Evolutionary conservation across 805 yeast genomes (phyloP).

Genomic region (Cyberlindnera maritima): DNA sequence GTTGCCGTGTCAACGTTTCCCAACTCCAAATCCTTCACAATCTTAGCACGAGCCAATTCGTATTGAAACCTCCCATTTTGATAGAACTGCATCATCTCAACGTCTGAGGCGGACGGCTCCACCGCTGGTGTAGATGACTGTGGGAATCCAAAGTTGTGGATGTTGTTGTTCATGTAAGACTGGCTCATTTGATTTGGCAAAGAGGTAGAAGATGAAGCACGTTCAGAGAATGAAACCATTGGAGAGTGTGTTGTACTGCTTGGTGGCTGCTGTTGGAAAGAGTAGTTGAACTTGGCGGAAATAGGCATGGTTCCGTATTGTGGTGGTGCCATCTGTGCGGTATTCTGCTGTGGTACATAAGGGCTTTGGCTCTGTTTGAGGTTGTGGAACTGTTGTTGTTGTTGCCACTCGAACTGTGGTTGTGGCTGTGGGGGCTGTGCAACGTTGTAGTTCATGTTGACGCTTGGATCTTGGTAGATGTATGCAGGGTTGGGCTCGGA

Average conservation of each 20-base stretch:
- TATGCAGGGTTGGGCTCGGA: not conserved
- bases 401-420: slow-evolving; percentile 4
- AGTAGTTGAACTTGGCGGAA: not conserved
- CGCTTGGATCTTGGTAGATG: slow-evolving; percentile 1
- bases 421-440: not conserved
- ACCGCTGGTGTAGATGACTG: not conserved
- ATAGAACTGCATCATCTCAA: slow-evolving; percentile 16
- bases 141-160: slow-evolving; percentile 1
- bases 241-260: not conserved
- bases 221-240: not conserved
- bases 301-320: slow-evolving; percentile 4
- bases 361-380: not conserved
- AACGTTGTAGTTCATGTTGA: not conserved
- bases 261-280: not conserved
- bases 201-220: not conserved
- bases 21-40: slow-evolving; percentile 20
- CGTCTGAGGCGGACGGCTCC: not conserved
- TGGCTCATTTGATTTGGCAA: not conserved
- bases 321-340: slow-evolving; percentile 7
- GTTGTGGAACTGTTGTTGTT: slow-evolving; percentile 5
- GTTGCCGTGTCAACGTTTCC: slow-evolving; percentile 10
- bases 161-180: not conserved
- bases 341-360: not conserved
- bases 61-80: slow-evolving; percentile 25
- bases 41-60: slow-evolving; percentile 15